Base-by-base conservation (phyloP, 441 rosid genomes). In the Melastoma candidum region DNA sequence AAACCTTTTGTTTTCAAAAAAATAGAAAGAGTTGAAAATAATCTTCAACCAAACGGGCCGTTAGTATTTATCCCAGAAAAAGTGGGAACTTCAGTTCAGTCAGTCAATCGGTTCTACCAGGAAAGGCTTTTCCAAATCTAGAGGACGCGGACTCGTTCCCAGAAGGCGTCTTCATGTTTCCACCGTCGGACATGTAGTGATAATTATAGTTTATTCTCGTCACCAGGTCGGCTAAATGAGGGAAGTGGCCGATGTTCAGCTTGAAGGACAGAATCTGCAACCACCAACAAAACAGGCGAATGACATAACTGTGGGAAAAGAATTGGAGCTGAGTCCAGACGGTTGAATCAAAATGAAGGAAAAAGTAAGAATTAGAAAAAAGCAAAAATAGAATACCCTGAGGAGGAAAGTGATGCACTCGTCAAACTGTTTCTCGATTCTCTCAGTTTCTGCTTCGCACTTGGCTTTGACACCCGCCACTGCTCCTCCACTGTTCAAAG, bases 161-260 rank as follows among this genome's bases (percentile, higher is more conserved):
- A 25, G 80, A 55, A 60, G 61, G 71, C 59, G 79, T 77, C 85
- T 59, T 81, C 77, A 81, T 68, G 77, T 74, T 84, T 60, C 97
- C 97, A 50, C 66, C 71, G 24, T 75, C 95, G 46, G 98, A 86
- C 94, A 92, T 84, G 85, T 84, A 92, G 81, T 73, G 86, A 70
- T 84, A 75, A 77, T 92, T 88, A 73, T 88, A 86, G 22, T 17
- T 17, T 17, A 17, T 17, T 17, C 22, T 17, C 22, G 97, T 81
- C 53, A 92, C 97, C 63, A 92, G 63, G 76, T 86, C 95, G 46
- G 95, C 90, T 71, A 92, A 65, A 71, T 92, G 98, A 63, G 98
- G 97, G 53, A 92, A 92, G 70, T 84, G 82, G 51, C 94, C 94
- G 58, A 86, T 88, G 3, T 88, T 92, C 51, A 88, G 81, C 73